These are phyloP conservation scores for Pythium guiyangense DNA, from an alignment of 352 stramenopile species.

Conservation along the genomic window DNA sequence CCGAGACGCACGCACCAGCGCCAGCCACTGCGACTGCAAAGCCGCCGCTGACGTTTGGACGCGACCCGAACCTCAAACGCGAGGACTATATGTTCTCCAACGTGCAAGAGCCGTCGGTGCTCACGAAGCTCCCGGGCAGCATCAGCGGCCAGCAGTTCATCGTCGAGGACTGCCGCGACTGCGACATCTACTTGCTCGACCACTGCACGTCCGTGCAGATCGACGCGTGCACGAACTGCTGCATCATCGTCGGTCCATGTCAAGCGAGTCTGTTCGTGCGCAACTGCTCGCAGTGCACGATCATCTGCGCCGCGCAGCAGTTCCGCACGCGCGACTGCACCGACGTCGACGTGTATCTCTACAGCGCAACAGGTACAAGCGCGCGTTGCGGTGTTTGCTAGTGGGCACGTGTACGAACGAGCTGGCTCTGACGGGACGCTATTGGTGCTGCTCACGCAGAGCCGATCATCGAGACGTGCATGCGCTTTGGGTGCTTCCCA, in stretches of 20 bases:
- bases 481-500: constrained; percentile 63
- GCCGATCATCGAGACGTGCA: constrained; percentile 66
- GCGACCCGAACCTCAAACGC: constrained; percentile 57
- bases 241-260: constrained; percentile 65
- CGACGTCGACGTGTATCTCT: constrained; percentile 58
- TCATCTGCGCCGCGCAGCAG: constrained; percentile 68
- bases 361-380: constrained; percentile 44
- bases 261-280: constrained; percentile 68
- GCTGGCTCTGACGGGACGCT: background rate
- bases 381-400: background rate
- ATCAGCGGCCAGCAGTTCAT: constrained; percentile 81
- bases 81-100: constrained; percentile 69
- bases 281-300: constrained; percentile 53
- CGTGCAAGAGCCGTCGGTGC: constrained; percentile 28
- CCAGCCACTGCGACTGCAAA: background rate
- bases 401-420: background rate
- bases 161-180: constrained; percentile 64
- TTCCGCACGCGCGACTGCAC: constrained; percentile 69
- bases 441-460: constrained; percentile 18
- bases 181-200: constrained; percentile 75
- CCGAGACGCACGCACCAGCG: no score
- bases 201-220: constrained; percentile 77
- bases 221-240: constrained; percentile 64
- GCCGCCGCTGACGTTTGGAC: constrained; percentile 41
- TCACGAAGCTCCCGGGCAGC: constrained; percentile 51